phyloP scores from a whole-genome alignment of 83 land plant genomes.

The Picea abies region DNA sequence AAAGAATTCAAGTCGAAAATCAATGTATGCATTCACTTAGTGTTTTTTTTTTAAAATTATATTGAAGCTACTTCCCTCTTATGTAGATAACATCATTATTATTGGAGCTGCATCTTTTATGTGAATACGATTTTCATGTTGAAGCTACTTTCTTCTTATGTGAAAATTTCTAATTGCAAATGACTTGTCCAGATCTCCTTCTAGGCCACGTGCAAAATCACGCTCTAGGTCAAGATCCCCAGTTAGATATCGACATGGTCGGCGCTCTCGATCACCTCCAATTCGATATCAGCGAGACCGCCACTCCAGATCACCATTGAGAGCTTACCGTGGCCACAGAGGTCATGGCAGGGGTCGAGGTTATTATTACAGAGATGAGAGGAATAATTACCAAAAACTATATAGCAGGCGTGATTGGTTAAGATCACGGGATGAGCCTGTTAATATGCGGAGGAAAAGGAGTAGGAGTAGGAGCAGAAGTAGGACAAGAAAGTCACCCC shows the following conservation, averaged over 20 bases:
- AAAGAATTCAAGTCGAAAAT: slow-evolving; percentile 36
- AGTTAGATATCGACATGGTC: slow-evolving; percentile 50
- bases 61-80: background rate
- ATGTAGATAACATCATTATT: background rate
- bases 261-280: slow-evolving; percentile 66
- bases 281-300: slow-evolving; percentile 44
- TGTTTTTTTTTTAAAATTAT: background rate
- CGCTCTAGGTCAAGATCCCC: slow-evolving; percentile 82
- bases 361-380: slow-evolving; percentile 33
- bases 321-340: slow-evolving; percentile 38
- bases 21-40: slow-evolving; percentile 35
- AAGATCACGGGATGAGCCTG: slow-evolving; percentile 38
- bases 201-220: slow-evolving; percentile 52
- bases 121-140: background rate
- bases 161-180: slow-evolving; percentile 3
- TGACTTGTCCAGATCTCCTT: slow-evolving; percentile 47
- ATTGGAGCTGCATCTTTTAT: background rate
- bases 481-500: slow-evolving; percentile 35
- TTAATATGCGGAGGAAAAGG: slow-evolving; percentile 47
- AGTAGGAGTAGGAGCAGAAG: slow-evolving; percentile 64
- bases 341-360: slow-evolving; percentile 32
- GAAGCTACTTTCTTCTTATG: background rate
- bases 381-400: slow-evolving; percentile 32
- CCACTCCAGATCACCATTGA: slow-evolving; percentile 54
- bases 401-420: slow-evolving; percentile 40